Evolutionary conservation across 2,329 filamentous ascomycete species (phyloP).

Genomic region (Aspergillus fumigatiaffinis): DNA sequence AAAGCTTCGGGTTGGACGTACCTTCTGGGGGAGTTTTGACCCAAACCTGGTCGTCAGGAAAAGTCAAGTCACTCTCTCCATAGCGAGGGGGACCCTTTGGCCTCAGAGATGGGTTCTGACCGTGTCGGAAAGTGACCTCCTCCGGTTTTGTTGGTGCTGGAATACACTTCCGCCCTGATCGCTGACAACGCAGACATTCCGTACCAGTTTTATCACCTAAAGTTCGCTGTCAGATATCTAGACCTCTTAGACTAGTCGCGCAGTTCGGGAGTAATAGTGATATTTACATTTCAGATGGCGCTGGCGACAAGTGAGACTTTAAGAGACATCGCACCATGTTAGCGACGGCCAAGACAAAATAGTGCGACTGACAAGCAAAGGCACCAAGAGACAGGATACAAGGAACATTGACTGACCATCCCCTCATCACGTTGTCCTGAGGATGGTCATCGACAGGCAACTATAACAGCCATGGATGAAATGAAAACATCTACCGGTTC

Average conservation of each 20-base stretch:
- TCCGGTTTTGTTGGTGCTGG: conserved; percentile 32
- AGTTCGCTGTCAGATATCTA: not conserved
- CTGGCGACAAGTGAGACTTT: conserved; percentile 35
- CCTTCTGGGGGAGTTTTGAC: conserved; percentile 26
- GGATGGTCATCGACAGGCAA: conserved; percentile 14
- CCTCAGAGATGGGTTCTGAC: conserved; percentile 34
- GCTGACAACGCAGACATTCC: conserved; percentile 33
- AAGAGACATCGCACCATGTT: conserved; percentile 1
- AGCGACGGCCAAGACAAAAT: conserved; percentile 7
- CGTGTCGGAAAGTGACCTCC: conserved; percentile 35
- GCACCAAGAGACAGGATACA: not conserved
- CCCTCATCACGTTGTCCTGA: conserved; percentile 34
- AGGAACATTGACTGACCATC: conserved; percentile 28
- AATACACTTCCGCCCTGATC: conserved; percentile 33
- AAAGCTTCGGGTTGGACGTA: conserved; percentile 12
- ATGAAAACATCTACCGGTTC: conserved; percentile 8
- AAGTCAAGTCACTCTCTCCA: conserved; percentile 32
- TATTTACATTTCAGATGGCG: conserved; percentile 36
- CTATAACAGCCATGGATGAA: conserved; percentile 20
- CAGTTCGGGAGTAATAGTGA: not conserved
- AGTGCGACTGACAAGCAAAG: not conserved
- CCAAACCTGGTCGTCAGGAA: conserved; percentile 33
- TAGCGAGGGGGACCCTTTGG: conserved; percentile 32
- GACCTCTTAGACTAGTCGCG: not conserved
- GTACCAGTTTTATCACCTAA: conserved; percentile 34